Evolutionary conservation across 2,329 filamentous ascomycete genomes (phyloP), one percentile per base, ranked within the genome.

Genomic region (Sphaerulina vaccinii): DNA sequence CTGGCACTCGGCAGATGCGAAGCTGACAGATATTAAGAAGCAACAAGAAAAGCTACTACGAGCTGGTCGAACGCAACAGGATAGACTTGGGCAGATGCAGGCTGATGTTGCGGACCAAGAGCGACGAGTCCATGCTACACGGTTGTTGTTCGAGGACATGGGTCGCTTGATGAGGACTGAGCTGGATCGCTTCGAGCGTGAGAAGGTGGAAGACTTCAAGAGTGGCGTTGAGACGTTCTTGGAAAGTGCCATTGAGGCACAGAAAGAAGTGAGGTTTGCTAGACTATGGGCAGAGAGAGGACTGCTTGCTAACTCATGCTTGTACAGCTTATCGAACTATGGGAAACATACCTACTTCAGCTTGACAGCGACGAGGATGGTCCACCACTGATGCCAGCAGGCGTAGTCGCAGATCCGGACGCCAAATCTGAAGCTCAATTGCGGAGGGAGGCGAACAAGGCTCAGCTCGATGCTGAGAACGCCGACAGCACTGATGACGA

Each of bases 171-270:
- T 99, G 90, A 84, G 90, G 54, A 80, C 79, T 29, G 93, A 99
- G 71, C 78, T 99, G 60, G 93, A 97, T 65, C 81, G 91, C 15
- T 99, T 99, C 66, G 93, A 99, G 74, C 83, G 82, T 63, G 93
- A 99, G 73, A 99, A 99, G 77, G 93, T 99, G 2, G 93, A 99
- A 69, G 93, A 99, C 69, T 99, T 99, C 72, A 99, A 99, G 78
- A 93, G 88, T 57, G 92, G 91, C 0, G 91, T 99, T 1, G 93
- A 99, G 75, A 99, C 93, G 1, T 99, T 96, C 73, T 73, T 99
- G 63, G 93, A 99, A 76, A 91, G 93, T 65, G 90, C 93, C 3
- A 90, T 99, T 3, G 93, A 99, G 73, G 93, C 92, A 49, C 93
- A 99, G 75, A 99, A 99, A 74, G 93, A 99, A 85, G 92, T 93